Base-by-base conservation (phyloP, 805 yeast genomes). In the Geotrichum ghanense region DNA sequence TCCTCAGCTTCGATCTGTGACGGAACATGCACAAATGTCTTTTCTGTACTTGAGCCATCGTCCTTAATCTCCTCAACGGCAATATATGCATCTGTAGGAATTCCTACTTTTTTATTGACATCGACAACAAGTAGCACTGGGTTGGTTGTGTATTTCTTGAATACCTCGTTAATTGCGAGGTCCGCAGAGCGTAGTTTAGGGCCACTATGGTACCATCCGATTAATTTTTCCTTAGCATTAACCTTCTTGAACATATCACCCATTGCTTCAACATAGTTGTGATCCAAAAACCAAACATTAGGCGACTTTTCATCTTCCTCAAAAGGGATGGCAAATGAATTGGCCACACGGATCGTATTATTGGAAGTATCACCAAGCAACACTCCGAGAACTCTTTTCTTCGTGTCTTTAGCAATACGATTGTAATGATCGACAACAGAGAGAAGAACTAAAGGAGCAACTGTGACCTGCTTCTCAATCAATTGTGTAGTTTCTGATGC, bases 151-250 rank as follows among this genome's bases (percentile, higher is more conserved):
- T 88, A 90, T 56, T 77, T 80, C 63, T 82, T 88, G 71, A 92
- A 88, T 45, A 83, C 67, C 53, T 92, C 96, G 62, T 90, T 90
- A 59, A 92, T 92, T 61, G 83, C 85, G 52, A 92, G 71, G 62
- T 92, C 99, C 14, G 94, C 81, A 1, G 89, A 75, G 56, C 78
- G 80, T 53, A 94, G 74, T 63, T 88, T 88, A 17, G 97, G 97
- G 3, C 98, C 99, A 6, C 95, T 82, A 65, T 92, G 99, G 63
- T 92, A 92, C 99, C 99, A 92, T n/a, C 99, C 99, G 61, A 92
- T 80, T 43, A 92, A 73, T 62, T 79, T 85, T 65, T 92, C 99
- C 67, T 86, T 89, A 17, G 99, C 99, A 68, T 89, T 94, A 63
- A 92, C 89, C 65, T 94, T 92, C 63, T 85, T 87, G 69, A 88